Evolutionary conservation across 2,329 filamentous ascomycete species (phyloP).

Genomic region (Fusarium temperatum): DNA sequence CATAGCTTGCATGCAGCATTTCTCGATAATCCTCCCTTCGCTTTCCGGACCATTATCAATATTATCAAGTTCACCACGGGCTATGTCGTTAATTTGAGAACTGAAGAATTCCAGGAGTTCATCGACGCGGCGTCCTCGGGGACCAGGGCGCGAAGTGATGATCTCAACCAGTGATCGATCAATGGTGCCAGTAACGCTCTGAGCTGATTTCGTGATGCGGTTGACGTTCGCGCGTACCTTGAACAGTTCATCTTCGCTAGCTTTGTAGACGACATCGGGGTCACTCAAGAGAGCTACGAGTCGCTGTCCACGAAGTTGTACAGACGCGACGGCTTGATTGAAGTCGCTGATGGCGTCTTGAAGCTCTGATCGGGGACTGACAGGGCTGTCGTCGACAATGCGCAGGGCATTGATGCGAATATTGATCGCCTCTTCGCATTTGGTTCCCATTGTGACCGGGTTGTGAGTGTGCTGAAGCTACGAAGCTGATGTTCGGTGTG

Average conservation of each 20-base stretch:
- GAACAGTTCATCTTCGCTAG: neutral
- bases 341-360: neutral
- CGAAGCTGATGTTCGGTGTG: neutral
- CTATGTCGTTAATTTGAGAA: too few relatives aligned
- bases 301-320: neutral
- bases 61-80: too few relatives aligned
- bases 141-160: neutral
- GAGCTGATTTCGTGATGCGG: neutral
- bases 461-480: neutral
- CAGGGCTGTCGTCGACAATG: too few relatives aligned
- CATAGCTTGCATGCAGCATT: neutral
- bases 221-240: accelerated
- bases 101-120: neutral
- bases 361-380: neutral
- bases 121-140: accelerated
- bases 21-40: neutral
- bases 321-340: neutral
- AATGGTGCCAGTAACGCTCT: neutral
- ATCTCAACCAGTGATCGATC: neutral
- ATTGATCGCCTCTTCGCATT: neutral
- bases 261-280: accelerated
- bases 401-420: neutral
- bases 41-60: neutral
- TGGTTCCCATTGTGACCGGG: neutral
- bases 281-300: neutral